phyloP scores from a whole-genome alignment of 2,329 filamentous ascomycete genomes.

The Penicillium oxalicum region DNA sequence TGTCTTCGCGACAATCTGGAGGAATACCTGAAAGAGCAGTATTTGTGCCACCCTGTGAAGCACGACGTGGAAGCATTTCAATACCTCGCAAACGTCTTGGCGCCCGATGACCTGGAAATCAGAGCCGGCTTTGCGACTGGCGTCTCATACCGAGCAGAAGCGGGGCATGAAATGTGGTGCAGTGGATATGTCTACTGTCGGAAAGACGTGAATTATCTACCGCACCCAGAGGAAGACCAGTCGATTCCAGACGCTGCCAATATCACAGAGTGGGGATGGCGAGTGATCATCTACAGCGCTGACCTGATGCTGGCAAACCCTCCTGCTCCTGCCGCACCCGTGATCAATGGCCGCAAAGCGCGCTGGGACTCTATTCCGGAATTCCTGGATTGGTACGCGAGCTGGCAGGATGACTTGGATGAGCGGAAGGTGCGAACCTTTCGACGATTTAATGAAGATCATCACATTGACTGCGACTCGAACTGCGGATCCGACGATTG shows the following conservation, averaged over 20 bases:
- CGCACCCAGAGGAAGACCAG: neutral
- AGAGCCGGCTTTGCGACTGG: neutral
- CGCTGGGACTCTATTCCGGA: constrained; percentile 12
- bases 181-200: neutral
- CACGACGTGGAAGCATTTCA: neutral
- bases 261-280: neutral
- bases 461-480: too few species aligned
- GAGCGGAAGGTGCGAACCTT: too few species aligned
- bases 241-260: neutral
- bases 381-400: constrained; percentile 12
- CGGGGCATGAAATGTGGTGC: neutral
- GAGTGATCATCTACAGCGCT: constrained; percentile 1
- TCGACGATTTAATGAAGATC: too few species aligned
- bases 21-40: neutral
- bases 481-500: too few species aligned
- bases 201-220: neutral
- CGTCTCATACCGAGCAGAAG: neutral
- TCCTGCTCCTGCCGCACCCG: neutral
- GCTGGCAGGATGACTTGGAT: constrained; percentile 3
- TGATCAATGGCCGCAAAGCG: constrained; percentile 7
- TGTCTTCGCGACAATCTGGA: neutral
- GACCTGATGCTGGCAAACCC: neutral
- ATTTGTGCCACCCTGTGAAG: neutral
- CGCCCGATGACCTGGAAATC: neutral
- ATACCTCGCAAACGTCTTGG: neutral